Percentiles rank a stretch among this genome's conserved stretches.
Conservation (phyloP, 2,329 filamentous ascomycete genomes). For the Coleophoma eucalyptorum region DNA sequence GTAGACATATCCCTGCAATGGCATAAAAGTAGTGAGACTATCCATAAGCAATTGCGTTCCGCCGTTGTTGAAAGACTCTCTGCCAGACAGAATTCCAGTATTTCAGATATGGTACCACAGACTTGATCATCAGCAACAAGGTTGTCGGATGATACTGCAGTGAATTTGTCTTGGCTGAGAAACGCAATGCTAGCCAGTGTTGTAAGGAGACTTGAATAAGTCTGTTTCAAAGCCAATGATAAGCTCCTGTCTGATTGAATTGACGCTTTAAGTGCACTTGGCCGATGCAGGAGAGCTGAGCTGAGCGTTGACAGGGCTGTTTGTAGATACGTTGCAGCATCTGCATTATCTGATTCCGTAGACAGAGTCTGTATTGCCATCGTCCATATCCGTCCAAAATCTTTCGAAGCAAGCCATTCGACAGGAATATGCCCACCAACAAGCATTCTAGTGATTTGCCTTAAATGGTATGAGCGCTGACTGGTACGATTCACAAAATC, state of each 20-base stretch:
- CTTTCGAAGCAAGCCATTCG: constrained; percentile 40
- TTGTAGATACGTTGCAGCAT: constrained; percentile 33
- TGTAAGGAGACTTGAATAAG: constrained; percentile 36
- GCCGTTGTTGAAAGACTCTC: background rate
- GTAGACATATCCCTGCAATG: background rate
- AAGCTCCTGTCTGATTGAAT: constrained; percentile 2
- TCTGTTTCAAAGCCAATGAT: constrained; percentile 25
- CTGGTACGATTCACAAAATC: constrained; percentile 28
- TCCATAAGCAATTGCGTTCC: too few relatives aligned
- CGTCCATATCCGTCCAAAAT: constrained; percentile 38
- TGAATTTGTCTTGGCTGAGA: constrained; percentile 8
- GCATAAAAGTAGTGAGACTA: background rate
- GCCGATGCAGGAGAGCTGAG: constrained; percentile 7
- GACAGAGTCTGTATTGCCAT: constrained; percentile 32
- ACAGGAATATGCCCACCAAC: constrained; percentile 29
- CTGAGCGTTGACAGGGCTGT: constrained; percentile 27
- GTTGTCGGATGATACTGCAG: background rate
- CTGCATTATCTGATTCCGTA: constrained; percentile 23
- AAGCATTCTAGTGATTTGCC: constrained; percentile 33
- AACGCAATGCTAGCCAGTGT: constrained; percentile 35
- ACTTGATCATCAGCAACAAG: constrained; percentile 3
- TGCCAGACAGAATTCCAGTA: constrained; percentile 12
- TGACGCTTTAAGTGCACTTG: background rate
- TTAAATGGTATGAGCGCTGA: constrained; percentile 30
- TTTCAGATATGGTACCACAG: constrained; percentile 1